Conservation (phyloP, 75 land plant genomes). For the Picea sitchensis region DNA sequence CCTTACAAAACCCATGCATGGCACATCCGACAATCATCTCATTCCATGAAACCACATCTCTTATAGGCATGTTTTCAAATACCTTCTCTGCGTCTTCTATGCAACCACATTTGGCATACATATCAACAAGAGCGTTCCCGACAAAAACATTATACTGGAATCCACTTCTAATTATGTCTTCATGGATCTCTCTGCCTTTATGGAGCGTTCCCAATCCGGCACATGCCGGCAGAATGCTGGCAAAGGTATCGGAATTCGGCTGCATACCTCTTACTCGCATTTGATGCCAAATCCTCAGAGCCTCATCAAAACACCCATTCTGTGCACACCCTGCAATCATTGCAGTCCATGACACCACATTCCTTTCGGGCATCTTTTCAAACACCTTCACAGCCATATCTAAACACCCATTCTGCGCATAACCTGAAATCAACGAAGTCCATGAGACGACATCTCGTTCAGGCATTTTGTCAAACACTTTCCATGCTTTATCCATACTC, state of each 20-base stretch:
- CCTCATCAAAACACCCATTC: constrained; percentile 18
- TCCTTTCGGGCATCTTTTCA: constrained; percentile 24
- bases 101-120: constrained; percentile 17
- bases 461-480: constrained; percentile 13
- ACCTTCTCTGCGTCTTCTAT: constrained; percentile 3
- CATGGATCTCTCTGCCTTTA: constrained; percentile 11
- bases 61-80: constrained; percentile 9
- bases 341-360: constrained; percentile 28
- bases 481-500: constrained; percentile 4
- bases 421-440: constrained; percentile 47
- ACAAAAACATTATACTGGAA: not conserved
- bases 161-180: constrained; percentile 2
- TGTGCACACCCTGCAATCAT: constrained; percentile 21
- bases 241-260: constrained; percentile 12
- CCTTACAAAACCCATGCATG: constrained; percentile 16
- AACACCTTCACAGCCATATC: constrained; percentile 36
- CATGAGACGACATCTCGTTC: constrained; percentile 36
- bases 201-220: constrained; percentile 2
- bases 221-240: constrained; percentile 11
- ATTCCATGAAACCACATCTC: constrained; percentile 16
- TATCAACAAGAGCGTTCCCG: constrained; percentile 9
- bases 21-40: constrained; percentile 26
- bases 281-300: constrained; percentile 11
- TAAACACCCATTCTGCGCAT: constrained; percentile 32
- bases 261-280: constrained; percentile 10